Conservation (phyloP, 257 asterid species). For the Solanum sejunctum region DNA sequence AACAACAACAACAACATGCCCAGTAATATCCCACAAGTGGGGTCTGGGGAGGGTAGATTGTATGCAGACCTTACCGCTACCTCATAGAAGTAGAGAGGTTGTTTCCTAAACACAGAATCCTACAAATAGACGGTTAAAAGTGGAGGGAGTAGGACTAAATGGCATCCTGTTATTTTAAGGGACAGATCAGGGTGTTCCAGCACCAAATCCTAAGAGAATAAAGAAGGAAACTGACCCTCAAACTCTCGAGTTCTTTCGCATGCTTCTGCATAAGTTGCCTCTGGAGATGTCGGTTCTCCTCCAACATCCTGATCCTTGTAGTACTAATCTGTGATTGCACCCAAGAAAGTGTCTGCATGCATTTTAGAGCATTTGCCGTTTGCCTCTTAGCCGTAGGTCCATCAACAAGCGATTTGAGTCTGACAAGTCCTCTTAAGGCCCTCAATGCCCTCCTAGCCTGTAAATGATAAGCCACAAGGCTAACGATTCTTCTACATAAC, state of each 20-base stretch:
- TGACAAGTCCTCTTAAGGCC: constrained; percentile 85
- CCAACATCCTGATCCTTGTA: constrained; percentile 70
- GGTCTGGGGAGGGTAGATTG: too few species aligned
- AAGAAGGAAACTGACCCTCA: constrained; percentile 44
- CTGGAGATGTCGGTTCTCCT: constrained; percentile 87
- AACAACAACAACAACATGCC: too few species aligned
- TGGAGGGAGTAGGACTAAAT: not conserved
- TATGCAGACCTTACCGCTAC: too few species aligned
- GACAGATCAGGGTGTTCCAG: not conserved
- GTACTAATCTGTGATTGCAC: constrained; percentile 87
- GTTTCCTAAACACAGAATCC: too few species aligned
- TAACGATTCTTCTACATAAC: not conserved
- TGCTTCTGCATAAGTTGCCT: constrained; percentile 81
- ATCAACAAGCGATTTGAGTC: constrained; percentile 74
- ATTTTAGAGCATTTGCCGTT: constrained; percentile 70
- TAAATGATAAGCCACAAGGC: not conserved
- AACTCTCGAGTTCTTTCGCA: constrained; percentile 70
- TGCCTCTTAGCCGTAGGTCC: constrained; percentile 80
- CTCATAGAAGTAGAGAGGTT: too few species aligned
- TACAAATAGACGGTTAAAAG: not conserved
- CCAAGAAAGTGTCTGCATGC: constrained; percentile 77
- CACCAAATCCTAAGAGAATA: not conserved
- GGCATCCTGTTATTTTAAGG: not conserved
- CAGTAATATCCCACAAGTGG: too few species aligned
- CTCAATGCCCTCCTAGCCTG: constrained; percentile 89